Base-by-base conservation (phyloP, 495 filamentous ascomycete genomes). In the Rusavskia elegans region DNA sequence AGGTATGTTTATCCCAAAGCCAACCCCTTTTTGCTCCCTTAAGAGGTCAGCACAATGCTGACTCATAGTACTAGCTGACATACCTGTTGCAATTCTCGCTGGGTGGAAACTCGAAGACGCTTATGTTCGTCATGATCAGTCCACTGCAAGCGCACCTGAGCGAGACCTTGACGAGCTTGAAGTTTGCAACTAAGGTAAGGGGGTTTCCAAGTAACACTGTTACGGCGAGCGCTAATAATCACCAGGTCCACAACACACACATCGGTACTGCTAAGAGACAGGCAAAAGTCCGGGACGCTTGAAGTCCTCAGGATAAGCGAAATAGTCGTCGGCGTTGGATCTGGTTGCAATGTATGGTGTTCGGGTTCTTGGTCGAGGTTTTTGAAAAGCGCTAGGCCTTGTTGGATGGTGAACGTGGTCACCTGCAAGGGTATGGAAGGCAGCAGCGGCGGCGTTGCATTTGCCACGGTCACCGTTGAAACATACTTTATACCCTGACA, bases 101-200 rank as follows among this genome's bases (percentile, higher is more conserved):
- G 0, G 89, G 92, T 16, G 93, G 93, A 35, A 95, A 95, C 62
- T 87, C 84, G 52, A 93, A 95, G 69, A 97, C 93, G 4, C 84
- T 99, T 55, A 99, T 97, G 92, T 95, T 99, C 59, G 87, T 97
- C 65, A 97, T 96, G 87, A 83, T 93, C 56, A 89, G 84, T 63
- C 92, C 92, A 29, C 68, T 97, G 49, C 83, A 93, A 72, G 86
- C 83, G 3, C 93, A 97, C 71, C 70, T 96, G 50, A 81, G 78
- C 50, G 93, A 99, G 73, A 96, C 89, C 14, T 77, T 96, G 66
- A 93, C 90, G 27, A 94, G 87, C 67, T 75, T 99, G 63, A 84
- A 93, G 62, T 99, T 99, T 70, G 92, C 93, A 16, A 92, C 86
- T 11, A 97, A 97, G 74, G 89, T 80, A 57, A 27, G 45, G 32